phyloP scores from a whole-genome alignment of 2,329 filamentous ascomycete genomes.

The Aspergillus sclerotialis region DNA sequence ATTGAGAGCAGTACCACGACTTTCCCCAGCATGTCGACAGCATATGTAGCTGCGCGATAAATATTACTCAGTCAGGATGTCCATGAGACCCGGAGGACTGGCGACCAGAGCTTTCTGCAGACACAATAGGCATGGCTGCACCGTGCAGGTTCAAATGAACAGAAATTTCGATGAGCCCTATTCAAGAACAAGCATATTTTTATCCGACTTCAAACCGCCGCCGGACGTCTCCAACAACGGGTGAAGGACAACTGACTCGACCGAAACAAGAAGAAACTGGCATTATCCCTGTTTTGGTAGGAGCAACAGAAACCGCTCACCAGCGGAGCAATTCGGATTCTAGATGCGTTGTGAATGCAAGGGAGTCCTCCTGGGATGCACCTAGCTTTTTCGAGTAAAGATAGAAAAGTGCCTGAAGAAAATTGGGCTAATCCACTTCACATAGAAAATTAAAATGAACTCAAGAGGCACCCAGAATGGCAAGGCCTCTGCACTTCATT shows the following conservation, averaged over 20 bases:
- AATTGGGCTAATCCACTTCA: too few species aligned
- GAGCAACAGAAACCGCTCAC: background rate
- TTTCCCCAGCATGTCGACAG: background rate
- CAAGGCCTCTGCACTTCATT: slow-evolving; percentile 12
- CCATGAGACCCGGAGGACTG: background rate
- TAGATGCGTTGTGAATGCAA: background rate
- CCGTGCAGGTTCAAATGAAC: background rate
- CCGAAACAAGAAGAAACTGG: too few species aligned
- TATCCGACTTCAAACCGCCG: background rate
- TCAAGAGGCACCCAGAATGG: too few species aligned
- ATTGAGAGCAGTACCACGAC: background rate
- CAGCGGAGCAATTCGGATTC: background rate
- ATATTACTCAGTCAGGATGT: background rate
- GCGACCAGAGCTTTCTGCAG: background rate
- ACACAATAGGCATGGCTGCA: background rate
- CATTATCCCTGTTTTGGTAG: background rate
- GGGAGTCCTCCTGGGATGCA: background rate
- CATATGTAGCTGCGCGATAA: background rate
- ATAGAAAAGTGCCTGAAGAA: too few species aligned
- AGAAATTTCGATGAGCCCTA: background rate
- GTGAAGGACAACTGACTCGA: background rate
- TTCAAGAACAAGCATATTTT: background rate
- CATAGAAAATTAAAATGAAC: too few species aligned
- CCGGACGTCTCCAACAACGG: background rate
- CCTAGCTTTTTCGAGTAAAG: background rate